Conservation (phyloP, 2,329 filamentous ascomycete genomes). For the Xylariaceae sp. region DNA sequence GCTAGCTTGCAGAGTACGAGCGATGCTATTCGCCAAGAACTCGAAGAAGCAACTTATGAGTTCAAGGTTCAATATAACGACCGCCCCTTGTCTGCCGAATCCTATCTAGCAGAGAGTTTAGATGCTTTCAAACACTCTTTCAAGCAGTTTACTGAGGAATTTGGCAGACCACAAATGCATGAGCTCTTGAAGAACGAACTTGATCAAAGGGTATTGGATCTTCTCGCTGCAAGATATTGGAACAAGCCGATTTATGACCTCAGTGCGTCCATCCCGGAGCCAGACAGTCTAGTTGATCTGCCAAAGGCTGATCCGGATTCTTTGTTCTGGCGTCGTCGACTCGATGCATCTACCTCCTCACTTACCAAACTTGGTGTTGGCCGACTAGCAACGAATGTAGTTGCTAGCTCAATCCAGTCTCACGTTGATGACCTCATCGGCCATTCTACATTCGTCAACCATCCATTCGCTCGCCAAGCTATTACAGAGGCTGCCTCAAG, state of each 20-base stretch:
- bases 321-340: conserved; percentile 88
- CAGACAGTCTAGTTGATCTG: conserved; percentile 71
- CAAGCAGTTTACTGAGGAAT: conserved; percentile 86
- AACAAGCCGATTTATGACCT: conserved; percentile 91
- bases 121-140: conserved; percentile 98
- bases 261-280: conserved; percentile 61
- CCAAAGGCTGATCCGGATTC: conserved; percentile 83
- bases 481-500: conserved; percentile 87
- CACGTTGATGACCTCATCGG: conserved; percentile 77
- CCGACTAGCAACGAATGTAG: conserved; percentile 85
- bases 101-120: conserved; percentile 90
- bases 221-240: conserved; percentile 93
- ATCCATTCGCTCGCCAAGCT: conserved; percentile 89
- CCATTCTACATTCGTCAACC: conserved; percentile 79
- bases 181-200: conserved; percentile 87
- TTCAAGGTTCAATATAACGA: conserved; percentile 99
- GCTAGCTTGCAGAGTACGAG: conserved; percentile 84
- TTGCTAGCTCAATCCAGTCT: conserved; percentile 81
- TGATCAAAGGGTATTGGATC: conserved; percentile 90
- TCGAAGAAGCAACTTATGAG: conserved; percentile 95
- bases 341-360: conserved; percentile 86
- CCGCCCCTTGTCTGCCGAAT: conserved; percentile 88
- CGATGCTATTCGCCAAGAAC: conserved; percentile 88
- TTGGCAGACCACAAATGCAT: conserved; percentile 85
- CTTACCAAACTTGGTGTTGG: conserved; percentile 94